Evolutionary conservation across 2,329 filamentous ascomycete species (phyloP).

Genomic region (Volutella citrinella): DNA sequence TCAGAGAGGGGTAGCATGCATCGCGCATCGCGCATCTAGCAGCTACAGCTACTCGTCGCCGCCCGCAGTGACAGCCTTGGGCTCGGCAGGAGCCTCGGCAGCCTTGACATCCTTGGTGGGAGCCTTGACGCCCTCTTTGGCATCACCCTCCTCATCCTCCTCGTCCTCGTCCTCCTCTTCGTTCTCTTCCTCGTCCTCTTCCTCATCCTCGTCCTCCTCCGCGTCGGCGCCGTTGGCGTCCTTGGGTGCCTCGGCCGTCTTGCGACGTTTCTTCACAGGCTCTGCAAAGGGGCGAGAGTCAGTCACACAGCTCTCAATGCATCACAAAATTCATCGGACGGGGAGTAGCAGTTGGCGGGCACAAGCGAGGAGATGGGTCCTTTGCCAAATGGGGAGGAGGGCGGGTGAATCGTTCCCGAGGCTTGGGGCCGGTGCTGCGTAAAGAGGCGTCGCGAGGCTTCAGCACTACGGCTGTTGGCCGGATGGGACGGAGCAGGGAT

Average conservation of each 20-base stretch:
- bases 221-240: constrained; percentile 34
- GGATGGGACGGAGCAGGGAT: not conserved
- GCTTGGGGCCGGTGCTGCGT: not conserved
- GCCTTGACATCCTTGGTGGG: constrained; percentile 21
- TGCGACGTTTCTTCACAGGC: constrained; percentile 53
- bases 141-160: constrained; percentile 22
- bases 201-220: constrained; percentile 28
- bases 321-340: too few relatives aligned
- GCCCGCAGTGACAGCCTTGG: constrained; percentile 27
- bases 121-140: constrained; percentile 15
- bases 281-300: too few relatives aligned
- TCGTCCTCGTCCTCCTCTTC: constrained; percentile 24
- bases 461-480: too few relatives aligned
- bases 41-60: constrained; percentile 28
- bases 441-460: not conserved
- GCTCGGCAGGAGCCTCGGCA: constrained; percentile 20
- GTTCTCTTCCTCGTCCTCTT: constrained; percentile 22
- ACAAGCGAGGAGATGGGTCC: too few relatives aligned
- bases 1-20: too few relatives aligned
- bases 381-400: too few relatives aligned
- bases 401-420: constrained; percentile 31
- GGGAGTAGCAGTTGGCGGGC: too few relatives aligned
- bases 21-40: too few relatives aligned
- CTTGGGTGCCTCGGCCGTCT: constrained; percentile 36
- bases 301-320: too few relatives aligned